Percentiles rank a stretch among this genome's conserved stretches.
Evolutionary conservation across 768 basidiomycete species (phyloP).

Genomic region (Serendipita sp.): DNA sequence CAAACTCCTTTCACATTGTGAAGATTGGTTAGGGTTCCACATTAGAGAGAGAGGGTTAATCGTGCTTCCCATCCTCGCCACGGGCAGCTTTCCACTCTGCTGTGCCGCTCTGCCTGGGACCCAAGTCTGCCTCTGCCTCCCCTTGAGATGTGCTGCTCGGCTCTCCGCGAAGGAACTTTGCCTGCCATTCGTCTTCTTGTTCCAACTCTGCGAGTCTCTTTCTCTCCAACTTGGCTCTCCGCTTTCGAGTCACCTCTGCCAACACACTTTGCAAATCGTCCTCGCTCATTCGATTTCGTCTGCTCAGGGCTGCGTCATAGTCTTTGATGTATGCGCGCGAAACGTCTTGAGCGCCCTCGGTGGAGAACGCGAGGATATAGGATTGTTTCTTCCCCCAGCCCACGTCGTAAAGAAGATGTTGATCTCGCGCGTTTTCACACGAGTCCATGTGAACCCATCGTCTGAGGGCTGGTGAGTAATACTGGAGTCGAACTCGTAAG

Average conservation of each 20-base stretch:
- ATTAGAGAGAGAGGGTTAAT: too few species aligned
- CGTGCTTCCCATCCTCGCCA: slow-evolving; percentile 18
- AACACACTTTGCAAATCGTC: slow-evolving; percentile 17
- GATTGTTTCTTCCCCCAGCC: slow-evolving; percentile 29
- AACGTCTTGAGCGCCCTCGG: slow-evolving; percentile 18
- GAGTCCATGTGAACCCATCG: slow-evolving; percentile 29
- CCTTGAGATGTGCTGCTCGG: slow-evolving; percentile 12
- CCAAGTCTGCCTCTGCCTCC: slow-evolving; percentile 13
- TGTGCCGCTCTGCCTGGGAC: slow-evolving; percentile 20
- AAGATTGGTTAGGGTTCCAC: not conserved
- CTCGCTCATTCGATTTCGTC: slow-evolving; percentile 13
- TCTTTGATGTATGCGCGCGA: slow-evolving; percentile 13
- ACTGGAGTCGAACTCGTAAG: too few species aligned
- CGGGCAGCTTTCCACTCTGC: slow-evolving; percentile 22
- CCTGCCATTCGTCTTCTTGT: slow-evolving; percentile 18
- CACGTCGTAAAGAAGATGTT: slow-evolving; percentile 24
- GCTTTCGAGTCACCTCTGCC: slow-evolving; percentile 14
- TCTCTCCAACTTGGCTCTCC: slow-evolving; percentile 13
- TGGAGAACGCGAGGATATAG: slow-evolving; percentile 18
- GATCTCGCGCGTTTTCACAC: slow-evolving; percentile 23
- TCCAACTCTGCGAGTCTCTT: slow-evolving; percentile 13
- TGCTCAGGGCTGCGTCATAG: slow-evolving; percentile 7
- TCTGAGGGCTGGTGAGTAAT: slow-evolving; percentile 15
- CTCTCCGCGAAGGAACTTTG: slow-evolving; percentile 17
- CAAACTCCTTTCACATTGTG: not conserved